Conservation (phyloP, 2,329 filamentous ascomycete species). For the Cyanodermella asteris region DNA sequence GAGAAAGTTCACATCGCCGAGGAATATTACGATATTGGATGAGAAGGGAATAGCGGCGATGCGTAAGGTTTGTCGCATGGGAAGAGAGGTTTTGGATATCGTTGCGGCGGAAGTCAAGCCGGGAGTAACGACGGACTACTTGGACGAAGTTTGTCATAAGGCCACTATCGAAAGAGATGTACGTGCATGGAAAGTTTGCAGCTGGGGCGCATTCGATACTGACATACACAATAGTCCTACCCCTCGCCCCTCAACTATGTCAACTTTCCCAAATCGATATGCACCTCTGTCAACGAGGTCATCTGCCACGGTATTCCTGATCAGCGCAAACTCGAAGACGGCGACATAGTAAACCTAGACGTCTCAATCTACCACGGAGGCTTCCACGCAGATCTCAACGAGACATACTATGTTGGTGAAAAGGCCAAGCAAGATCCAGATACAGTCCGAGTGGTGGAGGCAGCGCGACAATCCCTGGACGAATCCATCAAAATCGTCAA, state of each 20-base stretch:
- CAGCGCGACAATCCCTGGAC: slow-evolving; percentile 73
- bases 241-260: slow-evolving; percentile 90
- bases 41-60: slow-evolving; percentile 66
- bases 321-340: slow-evolving; percentile 64
- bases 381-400: slow-evolving; percentile 91
- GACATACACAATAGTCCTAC: slow-evolving; percentile 45
- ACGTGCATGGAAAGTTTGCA: slow-evolving; percentile 18
- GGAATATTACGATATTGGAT: slow-evolving; percentile 65
- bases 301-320: slow-evolving; percentile 98
- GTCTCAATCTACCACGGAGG: slow-evolving; percentile 85
- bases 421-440: slow-evolving; percentile 68
- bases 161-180: slow-evolving; percentile 85
- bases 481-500: slow-evolving; percentile 80
- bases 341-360: slow-evolving; percentile 94
- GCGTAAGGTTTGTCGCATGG: slow-evolving; percentile 74
- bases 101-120: slow-evolving; percentile 64
- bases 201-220: slow-evolving; percentile 1
- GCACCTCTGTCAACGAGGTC: slow-evolving; percentile 87
- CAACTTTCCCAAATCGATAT: slow-evolving; percentile 93
- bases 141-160: slow-evolving; percentile 87
- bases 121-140: slow-evolving; percentile 88
- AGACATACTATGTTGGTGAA: slow-evolving; percentile 94
- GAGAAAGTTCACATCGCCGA: slow-evolving; percentile 43
- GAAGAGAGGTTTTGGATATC: slow-evolving; percentile 80
- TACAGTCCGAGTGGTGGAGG: slow-evolving; percentile 73